These are phyloP conservation scores for Tetrastigma voinierianum DNA, from an alignment of 164 flowering plant species.

Conservation along the genomic window DNA sequence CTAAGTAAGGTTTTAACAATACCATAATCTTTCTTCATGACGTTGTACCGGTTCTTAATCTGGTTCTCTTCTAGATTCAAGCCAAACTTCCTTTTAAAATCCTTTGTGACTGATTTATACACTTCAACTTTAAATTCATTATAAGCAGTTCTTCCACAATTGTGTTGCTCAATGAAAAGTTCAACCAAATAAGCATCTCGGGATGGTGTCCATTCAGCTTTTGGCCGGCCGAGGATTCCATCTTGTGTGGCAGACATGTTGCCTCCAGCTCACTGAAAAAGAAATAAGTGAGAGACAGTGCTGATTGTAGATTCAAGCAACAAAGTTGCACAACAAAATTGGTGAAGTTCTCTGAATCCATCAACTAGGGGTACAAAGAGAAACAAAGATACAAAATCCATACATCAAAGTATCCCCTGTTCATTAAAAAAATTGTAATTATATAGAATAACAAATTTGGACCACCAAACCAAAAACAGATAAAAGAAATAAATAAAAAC, in stretches of 20 bases:
- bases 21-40: slow-evolving; percentile 25
- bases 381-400: background rate
- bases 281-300: background rate
- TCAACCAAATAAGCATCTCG: slow-evolving; percentile 25
- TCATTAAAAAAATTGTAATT: background rate
- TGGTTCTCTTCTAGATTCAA: slow-evolving; percentile 21
- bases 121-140: slow-evolving; percentile 25
- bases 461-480: no score
- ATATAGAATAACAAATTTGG: no score
- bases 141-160: slow-evolving; percentile 21
- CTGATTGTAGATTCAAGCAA: background rate
- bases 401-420: background rate
- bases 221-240: slow-evolving; percentile 10
- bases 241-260: slow-evolving; percentile 15
- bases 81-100: slow-evolving; percentile 22
- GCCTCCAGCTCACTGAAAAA: background rate
- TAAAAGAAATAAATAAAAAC: no score
- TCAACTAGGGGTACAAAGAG: background rate
- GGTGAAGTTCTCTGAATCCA: background rate
- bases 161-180: slow-evolving; percentile 25
- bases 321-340: background rate
- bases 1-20: slow-evolving; percentile 18
- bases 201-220: slow-evolving; percentile 26
- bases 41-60: slow-evolving; percentile 22
- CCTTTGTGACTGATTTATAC: slow-evolving; percentile 12